Conservation (phyloP, 2,329 filamentous ascomycete species). For the Annulohypoxylon truncatum region DNA sequence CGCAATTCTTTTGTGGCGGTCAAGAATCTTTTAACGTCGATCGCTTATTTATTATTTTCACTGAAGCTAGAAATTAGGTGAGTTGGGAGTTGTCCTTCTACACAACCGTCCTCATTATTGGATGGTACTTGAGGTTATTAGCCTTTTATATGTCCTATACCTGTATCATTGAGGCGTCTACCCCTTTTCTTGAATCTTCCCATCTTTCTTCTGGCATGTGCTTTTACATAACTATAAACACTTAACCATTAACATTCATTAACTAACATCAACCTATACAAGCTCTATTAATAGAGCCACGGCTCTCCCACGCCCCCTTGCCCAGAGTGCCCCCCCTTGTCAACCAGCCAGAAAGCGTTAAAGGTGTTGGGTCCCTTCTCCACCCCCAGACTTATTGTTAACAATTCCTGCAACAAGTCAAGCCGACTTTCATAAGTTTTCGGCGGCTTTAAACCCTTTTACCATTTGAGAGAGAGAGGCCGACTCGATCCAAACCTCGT, state of each 20-base stretch:
- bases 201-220: neutral
- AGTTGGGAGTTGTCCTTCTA: neutral
- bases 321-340: neutral
- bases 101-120: neutral
- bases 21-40: neutral
- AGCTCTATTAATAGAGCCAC: constrained; percentile 32
- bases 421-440: constrained; percentile 14
- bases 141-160: neutral
- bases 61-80: neutral
- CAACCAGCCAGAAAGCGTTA: constrained; percentile 18
- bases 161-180: no score
- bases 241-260: neutral
- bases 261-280: constrained; percentile 8
- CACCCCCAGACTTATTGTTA: constrained; percentile 26
- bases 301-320: constrained; percentile 12
- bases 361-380: constrained; percentile 21
- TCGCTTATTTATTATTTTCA: neutral
- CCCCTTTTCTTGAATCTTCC: neutral
- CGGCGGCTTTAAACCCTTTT: constrained; percentile 27
- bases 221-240: neutral
- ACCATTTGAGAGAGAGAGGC: constrained; percentile 5
- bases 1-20: constrained; percentile 8
- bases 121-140: no score
- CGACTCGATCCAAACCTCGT: constrained; percentile 18
- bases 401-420: constrained; percentile 22